A percentile compares a stretch with the other conserved stretches of the same genome.
Conservation (phyloP, 129 eudicot species). For the Flaveria bidentis region DNA sequence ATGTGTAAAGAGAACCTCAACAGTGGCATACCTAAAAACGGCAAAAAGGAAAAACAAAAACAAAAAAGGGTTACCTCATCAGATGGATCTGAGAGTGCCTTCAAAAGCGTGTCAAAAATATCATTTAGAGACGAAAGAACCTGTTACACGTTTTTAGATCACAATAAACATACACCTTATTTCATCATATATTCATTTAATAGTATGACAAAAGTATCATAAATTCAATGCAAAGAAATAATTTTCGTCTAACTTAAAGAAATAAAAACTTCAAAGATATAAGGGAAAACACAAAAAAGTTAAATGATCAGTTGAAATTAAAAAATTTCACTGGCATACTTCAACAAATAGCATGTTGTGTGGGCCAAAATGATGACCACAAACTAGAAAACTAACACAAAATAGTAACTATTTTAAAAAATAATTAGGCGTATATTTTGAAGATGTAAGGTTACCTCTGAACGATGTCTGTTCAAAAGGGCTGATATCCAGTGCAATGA, state of each 20-base stretch:
- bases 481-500: conserved; percentile 94
- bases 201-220: conserved; percentile 15
- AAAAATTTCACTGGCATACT: neutral
- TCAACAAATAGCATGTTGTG: neutral
- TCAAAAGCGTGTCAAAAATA: conserved; percentile 80
- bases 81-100: conserved; percentile 89
- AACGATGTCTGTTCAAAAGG: conserved; percentile 74
- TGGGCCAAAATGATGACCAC: neutral
- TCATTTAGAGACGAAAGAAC: conserved; percentile 75
- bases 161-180: conserved; percentile 16
- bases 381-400: conserved; percentile 7
- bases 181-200: neutral
- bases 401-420: neutral
- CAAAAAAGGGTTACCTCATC: conserved; percentile 62
- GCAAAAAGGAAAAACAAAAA: neutral
- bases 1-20: neutral
- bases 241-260: neutral
- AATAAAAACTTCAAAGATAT: neutral
- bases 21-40: neutral
- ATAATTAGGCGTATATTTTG: neutral
- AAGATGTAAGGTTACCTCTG: conserved; percentile 49
- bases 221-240: neutral
- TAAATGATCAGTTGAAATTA: neutral
- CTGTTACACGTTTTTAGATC: conserved; percentile 43
- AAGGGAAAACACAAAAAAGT: neutral